Conservation (phyloP, 2,329 filamentous ascomycete species). For the Chaetomium sp. region DNA sequence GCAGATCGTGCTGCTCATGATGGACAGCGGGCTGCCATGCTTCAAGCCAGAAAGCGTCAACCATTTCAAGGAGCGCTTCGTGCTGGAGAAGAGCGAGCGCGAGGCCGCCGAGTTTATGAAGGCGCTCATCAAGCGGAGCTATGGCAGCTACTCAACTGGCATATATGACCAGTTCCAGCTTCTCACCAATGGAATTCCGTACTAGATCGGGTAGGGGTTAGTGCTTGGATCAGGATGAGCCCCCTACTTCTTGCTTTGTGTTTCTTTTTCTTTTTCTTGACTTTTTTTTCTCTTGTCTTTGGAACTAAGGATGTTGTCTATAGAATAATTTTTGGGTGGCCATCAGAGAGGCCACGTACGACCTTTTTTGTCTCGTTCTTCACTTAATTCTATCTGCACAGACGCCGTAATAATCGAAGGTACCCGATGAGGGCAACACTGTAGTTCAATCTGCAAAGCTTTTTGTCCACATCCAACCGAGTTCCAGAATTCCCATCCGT, state of each 20-base stretch:
- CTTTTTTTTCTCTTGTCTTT: no score
- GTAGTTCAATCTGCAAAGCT: no score
- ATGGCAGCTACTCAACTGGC: constrained; percentile 83
- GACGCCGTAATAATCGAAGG: no score
- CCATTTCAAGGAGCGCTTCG: constrained; percentile 89
- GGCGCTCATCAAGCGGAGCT: constrained; percentile 82
- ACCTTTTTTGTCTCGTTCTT: no score
- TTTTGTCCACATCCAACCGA: no score
- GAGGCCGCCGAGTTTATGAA: constrained; percentile 95
- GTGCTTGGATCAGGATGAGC: no score
- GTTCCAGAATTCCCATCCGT: no score
- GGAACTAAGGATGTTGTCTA: no score
- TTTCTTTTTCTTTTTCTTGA: background rate
- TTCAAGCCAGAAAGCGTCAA: constrained; percentile 95
- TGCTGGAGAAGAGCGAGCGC: constrained; percentile 81
- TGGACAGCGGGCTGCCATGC: constrained; percentile 91
- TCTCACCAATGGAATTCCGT: constrained; percentile 94
- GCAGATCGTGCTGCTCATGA: constrained; percentile 89
- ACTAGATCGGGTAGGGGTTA: constrained; percentile 39
- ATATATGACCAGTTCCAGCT: constrained; percentile 98
- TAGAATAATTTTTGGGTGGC: no score
- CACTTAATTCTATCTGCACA: no score
- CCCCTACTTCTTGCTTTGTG: background rate
- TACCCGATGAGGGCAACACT: no score
- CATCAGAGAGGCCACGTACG: no score